Conservation (phyloP, 768 basidiomycete species). For the Dacryopinax spathularia region DNA sequence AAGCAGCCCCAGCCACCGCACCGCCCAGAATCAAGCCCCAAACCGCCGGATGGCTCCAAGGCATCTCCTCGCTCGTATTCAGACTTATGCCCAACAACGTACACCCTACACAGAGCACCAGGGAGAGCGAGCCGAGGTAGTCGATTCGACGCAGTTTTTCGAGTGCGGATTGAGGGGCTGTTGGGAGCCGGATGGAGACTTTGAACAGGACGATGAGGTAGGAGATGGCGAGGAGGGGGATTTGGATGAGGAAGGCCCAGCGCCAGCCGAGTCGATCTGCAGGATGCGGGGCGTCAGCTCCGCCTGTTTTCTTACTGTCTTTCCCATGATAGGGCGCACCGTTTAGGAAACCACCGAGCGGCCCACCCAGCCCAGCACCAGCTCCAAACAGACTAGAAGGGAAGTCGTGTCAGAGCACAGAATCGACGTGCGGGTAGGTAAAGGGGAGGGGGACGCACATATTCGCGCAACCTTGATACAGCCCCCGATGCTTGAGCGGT, state of each 20-base stretch:
- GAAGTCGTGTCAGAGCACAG: slow-evolving; percentile 10
- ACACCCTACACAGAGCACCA: slow-evolving; percentile 55
- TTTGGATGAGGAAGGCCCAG: slow-evolving; percentile 73
- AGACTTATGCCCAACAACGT: slow-evolving; percentile 64
- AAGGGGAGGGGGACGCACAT: slow-evolving; percentile 37
- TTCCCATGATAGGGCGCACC: slow-evolving; percentile 7
- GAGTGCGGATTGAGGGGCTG: slow-evolving; percentile 33
- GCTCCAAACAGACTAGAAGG: slow-evolving; percentile 59
- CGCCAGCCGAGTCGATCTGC: slow-evolving; percentile 40
- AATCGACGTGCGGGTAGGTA: neutral
- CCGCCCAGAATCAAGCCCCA: slow-evolving; percentile 49
- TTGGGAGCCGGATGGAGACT: slow-evolving; percentile 62
- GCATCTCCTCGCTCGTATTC: slow-evolving; percentile 61
- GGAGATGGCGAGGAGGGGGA: slow-evolving; percentile 62
- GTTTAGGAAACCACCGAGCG: slow-evolving; percentile 22
- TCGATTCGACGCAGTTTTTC: slow-evolving; percentile 71
- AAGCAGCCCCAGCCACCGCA: slow-evolving; percentile 38
- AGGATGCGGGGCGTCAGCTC: slow-evolving; percentile 40
- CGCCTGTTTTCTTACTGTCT: slow-evolving; percentile 26
- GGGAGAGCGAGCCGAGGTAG: slow-evolving; percentile 65
- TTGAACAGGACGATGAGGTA: slow-evolving; percentile 56
- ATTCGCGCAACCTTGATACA: slow-evolving; percentile 86
- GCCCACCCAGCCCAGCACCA: slow-evolving; percentile 34
- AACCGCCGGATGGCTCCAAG: slow-evolving; percentile 63
- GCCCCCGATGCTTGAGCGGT: slow-evolving; percentile 70